Evolutionary conservation across 495 filamentous ascomycete species (phyloP), one percentile per base, ranked within the genome.

Genomic region (Staphylotrichum tortipilum): DNA sequence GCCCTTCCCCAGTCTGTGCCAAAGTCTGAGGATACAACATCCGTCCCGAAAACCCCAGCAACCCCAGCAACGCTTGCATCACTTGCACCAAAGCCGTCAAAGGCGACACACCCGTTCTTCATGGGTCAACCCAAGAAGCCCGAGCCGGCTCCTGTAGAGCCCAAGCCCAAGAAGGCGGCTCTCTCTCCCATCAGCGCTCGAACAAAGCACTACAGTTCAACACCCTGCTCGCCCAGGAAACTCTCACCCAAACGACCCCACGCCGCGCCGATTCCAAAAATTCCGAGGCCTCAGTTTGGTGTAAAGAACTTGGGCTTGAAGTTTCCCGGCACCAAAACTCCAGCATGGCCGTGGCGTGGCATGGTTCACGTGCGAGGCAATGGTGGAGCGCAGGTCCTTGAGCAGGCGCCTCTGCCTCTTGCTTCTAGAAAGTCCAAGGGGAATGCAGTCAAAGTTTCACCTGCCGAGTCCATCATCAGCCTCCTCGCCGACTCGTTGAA

Each of bases 61-160:
- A 10, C 34, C n/a, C n/a, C n/a, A n/a, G n/a, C n/a, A n/a, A n/a
- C n/a, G n/a, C n/a, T n/a, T n/a, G n/a, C n/a, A n/a, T n/a, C n/a
- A n/a, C n/a, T n/a, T 23, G 9, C 44, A 1, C 14, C 43, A 14
- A 45, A 44, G 31, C 19, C 78, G 26, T 45, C 66, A 19, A 94
- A 86, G 58, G 51, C 77, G 3, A 84, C 85, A 0, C 89, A 94
- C 68, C 89, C 89, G 0, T 94, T 95, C 59, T 95, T 95, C 59
- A 44, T 74, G 5, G 74, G 71, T 6, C 78, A 77, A 49, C 1
- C 54, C 28, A 64, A 64, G 44, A 60, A 49, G 21, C 1, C 44
- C 7, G 56, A 64, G 22, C 8, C 49, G 1, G 34, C 44, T 3
- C 21, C 55, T 10, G 51, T 54, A 11, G 58, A 61, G 24, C 23